Conservation (phyloP, 352 stramenopile species). For the Globisporangium solare region DNA sequence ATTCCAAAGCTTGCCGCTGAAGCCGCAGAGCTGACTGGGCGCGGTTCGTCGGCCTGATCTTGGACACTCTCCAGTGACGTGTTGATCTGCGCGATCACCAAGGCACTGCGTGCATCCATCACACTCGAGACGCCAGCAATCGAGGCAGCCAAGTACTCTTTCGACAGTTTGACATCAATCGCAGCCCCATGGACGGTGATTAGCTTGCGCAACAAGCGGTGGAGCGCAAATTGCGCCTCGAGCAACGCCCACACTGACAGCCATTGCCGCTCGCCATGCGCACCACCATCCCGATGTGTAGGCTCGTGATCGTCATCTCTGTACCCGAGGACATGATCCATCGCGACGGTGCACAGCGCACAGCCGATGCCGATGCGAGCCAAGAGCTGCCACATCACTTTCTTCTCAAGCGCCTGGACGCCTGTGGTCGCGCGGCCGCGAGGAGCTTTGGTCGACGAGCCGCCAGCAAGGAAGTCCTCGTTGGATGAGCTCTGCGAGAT, state of each 20-base stretch:
- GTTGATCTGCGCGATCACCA: constrained; percentile 10
- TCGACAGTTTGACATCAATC: constrained; percentile 28
- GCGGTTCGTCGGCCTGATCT: background rate
- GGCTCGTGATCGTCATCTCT: background rate
- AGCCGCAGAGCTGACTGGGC: too few relatives aligned
- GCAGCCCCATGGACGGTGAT: constrained; percentile 12
- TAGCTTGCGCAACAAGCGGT: constrained; percentile 42
- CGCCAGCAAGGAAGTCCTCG: constrained; percentile 12
- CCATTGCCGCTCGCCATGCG: constrained; percentile 1
- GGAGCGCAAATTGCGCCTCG: constrained; percentile 50
- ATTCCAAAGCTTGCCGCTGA: constrained; percentile 3
- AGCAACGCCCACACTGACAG: constrained; percentile 45
- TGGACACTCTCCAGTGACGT: background rate
- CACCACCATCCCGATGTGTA: background rate
- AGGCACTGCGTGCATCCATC: constrained; percentile 18
- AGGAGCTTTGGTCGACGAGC: constrained; percentile 11
- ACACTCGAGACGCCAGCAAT: constrained; percentile 30
- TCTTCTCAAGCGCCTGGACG: constrained; percentile 6
- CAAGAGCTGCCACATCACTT: constrained; percentile 36
- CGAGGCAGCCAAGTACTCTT: constrained; percentile 27
- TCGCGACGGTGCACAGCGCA: constrained; percentile 39
- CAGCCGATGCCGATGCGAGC: constrained; percentile 44
- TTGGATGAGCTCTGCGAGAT: constrained; percentile 28
- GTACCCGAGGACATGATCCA: constrained; percentile 25
- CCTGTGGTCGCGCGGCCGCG: background rate